These are phyloP conservation scores for Fusarium pininemorale DNA, from an alignment of 2,329 filamentous ascomycete genomes.

Conservation along the genomic window DNA sequence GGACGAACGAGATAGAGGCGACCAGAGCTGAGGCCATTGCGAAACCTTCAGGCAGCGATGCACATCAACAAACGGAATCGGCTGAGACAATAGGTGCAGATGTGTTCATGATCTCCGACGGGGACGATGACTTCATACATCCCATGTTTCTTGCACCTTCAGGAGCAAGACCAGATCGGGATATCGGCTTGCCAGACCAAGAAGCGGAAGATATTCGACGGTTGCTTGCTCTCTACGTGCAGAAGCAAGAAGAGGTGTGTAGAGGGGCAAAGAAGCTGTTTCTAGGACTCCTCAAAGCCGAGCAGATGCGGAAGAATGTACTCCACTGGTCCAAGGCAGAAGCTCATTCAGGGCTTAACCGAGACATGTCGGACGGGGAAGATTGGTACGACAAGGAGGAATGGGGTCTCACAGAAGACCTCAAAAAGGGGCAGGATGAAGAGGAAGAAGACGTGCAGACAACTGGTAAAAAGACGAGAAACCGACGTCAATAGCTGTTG, in stretches of 20 bases:
- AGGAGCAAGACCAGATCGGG: slow-evolving; percentile 70
- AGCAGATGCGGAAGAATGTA: slow-evolving; percentile 76
- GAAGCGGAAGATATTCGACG: slow-evolving; percentile 84
- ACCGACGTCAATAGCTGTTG: slow-evolving; percentile 52
- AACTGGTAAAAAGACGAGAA: slow-evolving; percentile 69
- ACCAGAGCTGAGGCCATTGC: background rate
- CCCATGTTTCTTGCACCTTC: slow-evolving; percentile 76
- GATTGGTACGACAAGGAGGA: slow-evolving; percentile 89
- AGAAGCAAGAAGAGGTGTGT: slow-evolving; percentile 87
- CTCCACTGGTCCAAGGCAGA: slow-evolving; percentile 82
- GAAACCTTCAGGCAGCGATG: slow-evolving; percentile 1
- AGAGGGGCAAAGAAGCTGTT: slow-evolving; percentile 75
- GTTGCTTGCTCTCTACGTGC: slow-evolving; percentile 78
- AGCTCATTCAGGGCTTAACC: slow-evolving; percentile 70
- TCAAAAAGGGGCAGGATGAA: slow-evolving; percentile 84
- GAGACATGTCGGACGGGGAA: slow-evolving; percentile 87
- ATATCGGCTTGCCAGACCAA: slow-evolving; percentile 74
- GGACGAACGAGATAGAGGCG: background rate
- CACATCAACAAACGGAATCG: slow-evolving; percentile 6
- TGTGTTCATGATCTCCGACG: slow-evolving; percentile 2
- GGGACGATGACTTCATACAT: slow-evolving; percentile 69
- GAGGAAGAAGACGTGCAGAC: slow-evolving; percentile 78
- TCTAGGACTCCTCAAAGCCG: slow-evolving; percentile 75
- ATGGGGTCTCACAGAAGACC: slow-evolving; percentile 77
- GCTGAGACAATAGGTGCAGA: slow-evolving; percentile 16